Percentiles rank a stretch among this genome's conserved stretches.
Evolutionary conservation across 345 rosid species (phyloP).

Genomic region (Xanthoceras sorbifolium): DNA sequence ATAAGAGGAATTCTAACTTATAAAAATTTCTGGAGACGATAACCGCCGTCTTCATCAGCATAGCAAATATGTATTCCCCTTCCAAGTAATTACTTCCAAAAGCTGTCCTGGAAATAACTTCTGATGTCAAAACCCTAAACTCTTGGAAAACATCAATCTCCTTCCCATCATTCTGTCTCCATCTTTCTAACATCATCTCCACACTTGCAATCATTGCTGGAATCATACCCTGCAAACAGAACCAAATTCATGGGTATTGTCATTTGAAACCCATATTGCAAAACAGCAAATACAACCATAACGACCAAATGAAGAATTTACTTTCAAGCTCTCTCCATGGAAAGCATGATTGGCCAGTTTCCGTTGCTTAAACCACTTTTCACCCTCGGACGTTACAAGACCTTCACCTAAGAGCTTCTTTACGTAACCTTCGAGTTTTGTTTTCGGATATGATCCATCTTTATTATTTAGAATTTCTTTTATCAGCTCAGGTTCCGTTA

Average conservation of each 20-base stretch:
- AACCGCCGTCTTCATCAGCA: conserved; percentile 25
- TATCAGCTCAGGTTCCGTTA: conserved; percentile 43
- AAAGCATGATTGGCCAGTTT: conserved; percentile 54
- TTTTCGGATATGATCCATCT: conserved; percentile 28
- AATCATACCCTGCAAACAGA: conserved; percentile 29
- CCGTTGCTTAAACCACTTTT: conserved; percentile 48
- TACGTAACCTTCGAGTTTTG: neutral
- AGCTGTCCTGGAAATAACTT: conserved; percentile 51
- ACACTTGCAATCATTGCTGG: conserved; percentile 42
- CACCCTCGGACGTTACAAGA: conserved; percentile 27
- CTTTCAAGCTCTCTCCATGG: conserved; percentile 46
- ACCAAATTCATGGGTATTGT: neutral
- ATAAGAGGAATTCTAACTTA: conserved; percentile 32
- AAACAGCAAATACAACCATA: neutral
- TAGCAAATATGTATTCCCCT: conserved; percentile 42
- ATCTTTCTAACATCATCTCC: conserved; percentile 45
- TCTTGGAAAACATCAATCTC: conserved; percentile 47
- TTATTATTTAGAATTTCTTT: conserved; percentile 43
- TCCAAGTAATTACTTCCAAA: conserved; percentile 52
- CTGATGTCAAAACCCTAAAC: conserved; percentile 44
- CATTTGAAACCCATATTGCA: too few species aligned
- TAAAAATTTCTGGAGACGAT: conserved; percentile 26
- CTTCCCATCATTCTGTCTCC: conserved; percentile 36
- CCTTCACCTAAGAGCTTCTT: conserved; percentile 41
- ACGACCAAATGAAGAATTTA: conserved; percentile 16